Evolutionary conservation across 1,284 basidiomycete species (phyloP), one percentile per base, ranked within the genome.

Genomic region (Boletus coffeatus): DNA sequence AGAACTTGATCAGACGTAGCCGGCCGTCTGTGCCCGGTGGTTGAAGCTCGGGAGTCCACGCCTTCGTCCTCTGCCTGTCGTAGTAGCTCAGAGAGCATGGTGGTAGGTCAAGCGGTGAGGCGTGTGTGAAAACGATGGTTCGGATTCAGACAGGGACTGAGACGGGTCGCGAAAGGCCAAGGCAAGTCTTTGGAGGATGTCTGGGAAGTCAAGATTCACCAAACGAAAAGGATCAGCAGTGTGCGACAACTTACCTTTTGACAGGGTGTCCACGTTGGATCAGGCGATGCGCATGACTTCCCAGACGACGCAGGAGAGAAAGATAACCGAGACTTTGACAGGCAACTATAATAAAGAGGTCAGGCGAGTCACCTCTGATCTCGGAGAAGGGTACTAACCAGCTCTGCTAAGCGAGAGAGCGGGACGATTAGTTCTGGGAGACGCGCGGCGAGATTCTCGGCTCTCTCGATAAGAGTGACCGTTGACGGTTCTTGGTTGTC

Each of bases 281-380:
- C 90, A 0, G 86, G 83, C 0, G 90, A 83, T 32, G 89, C 87
- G 4, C 88, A 93, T 80, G 66, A 90, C 83, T 66, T 90, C 86
- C 92, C 93, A 94, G 16, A 82, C 81, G 7, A 83, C 78, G 56
- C 84, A 79, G 1, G 90, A 92, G 34, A 90, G 72, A 60, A 94
- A 80, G 4, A 94, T 78, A 0, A 89, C 83, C 2, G 82, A 83
- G 21, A 83, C 68, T 2, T 80, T 78, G 9, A 79, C 68, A 32
- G 75, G 78, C 8, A 79, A 72, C 83, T 83, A 62, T 21, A 41
- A 56, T 2, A 56, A 56, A 9, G 7, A 37, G 65, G 57, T 57
- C 61, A 63, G 18, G 46, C 53, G 4, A 56, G 25, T 6, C 6
- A 7, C 16, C 14, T 52, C 21, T 14, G 21, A 21, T 21, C 21